These are phyloP conservation scores for Pseudogymnoascus sp. DNA, from an alignment of 2,329 filamentous ascomycete genomes.

Conservation along the genomic window DNA sequence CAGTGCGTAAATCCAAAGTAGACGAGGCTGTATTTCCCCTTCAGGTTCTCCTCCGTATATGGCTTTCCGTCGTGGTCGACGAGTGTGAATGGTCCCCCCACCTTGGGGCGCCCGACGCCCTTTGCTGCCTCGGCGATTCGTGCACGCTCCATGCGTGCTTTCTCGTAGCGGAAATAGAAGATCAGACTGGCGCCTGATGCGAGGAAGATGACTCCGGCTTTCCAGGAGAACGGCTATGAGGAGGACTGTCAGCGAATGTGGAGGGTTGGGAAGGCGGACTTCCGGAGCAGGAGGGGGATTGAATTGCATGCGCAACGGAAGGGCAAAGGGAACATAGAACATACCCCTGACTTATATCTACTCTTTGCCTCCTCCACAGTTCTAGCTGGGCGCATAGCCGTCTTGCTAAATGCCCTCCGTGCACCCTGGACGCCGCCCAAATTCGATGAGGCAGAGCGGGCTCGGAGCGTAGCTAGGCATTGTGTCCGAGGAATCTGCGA, in stretches of 20 bases:
- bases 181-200: slow-evolving; percentile 67
- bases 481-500: slow-evolving; percentile 15
- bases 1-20: slow-evolving; percentile 99
- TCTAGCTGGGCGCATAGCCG: slow-evolving; percentile 21
- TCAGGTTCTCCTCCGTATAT: slow-evolving; percentile 73
- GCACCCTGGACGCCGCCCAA: background rate
- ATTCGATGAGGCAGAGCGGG: background rate
- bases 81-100: slow-evolving; percentile 79
- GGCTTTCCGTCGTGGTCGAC: slow-evolving; percentile 71
- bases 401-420: slow-evolving; percentile 17
- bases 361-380: slow-evolving; percentile 28
- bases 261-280: background rate
- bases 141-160: slow-evolving; percentile 81
- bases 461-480: background rate
- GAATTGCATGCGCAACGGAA: background rate
- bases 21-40: slow-evolving; percentile 78
- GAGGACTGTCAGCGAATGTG: background rate
- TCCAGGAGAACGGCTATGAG: slow-evolving; percentile 80
- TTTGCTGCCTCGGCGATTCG: slow-evolving; percentile 87
- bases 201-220: slow-evolving; percentile 80
- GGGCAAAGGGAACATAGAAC: background rate
- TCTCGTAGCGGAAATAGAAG: slow-evolving; percentile 90
- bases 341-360: slow-evolving; percentile 26
- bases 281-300: background rate
- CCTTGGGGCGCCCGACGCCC: slow-evolving; percentile 85